A percentile compares a stretch with the other conserved stretches of the same genome.
These are phyloP conservation scores for Arachis monticola DNA, from an alignment of 331 rosid genomes.

Conservation along the genomic window DNA sequence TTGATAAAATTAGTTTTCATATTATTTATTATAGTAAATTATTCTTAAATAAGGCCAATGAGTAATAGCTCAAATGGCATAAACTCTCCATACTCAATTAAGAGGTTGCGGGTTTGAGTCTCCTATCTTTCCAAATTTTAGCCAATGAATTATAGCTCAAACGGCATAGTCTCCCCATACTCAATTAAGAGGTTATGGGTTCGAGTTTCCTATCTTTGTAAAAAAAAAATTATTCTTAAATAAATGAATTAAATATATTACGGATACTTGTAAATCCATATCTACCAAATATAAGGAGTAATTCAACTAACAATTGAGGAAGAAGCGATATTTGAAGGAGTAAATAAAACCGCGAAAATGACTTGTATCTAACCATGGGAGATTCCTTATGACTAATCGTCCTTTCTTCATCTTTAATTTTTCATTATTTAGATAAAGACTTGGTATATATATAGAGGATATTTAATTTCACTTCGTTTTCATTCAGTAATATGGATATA, in stretches of 20 bases:
- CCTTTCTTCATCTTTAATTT: slow-evolving; percentile 43
- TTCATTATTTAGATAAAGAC: slow-evolving; percentile 33
- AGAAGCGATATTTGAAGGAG: slow-evolving; percentile 33
- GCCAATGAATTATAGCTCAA: too few relatives aligned
- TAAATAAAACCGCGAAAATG: slow-evolving; percentile 38
- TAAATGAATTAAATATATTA: not conserved
- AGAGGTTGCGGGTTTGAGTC: too few relatives aligned
- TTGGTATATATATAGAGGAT: not conserved
- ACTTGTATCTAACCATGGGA: slow-evolving; percentile 32
- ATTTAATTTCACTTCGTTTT: slow-evolving; percentile 26
- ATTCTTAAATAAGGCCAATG: too few relatives aligned
- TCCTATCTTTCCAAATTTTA: too few relatives aligned
- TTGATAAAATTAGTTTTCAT: too few relatives aligned
- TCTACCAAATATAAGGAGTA: slow-evolving; percentile 33
- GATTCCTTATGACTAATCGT: slow-evolving; percentile 44
- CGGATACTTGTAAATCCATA: not conserved
- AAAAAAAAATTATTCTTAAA: too few relatives aligned
- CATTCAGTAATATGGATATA: slow-evolving; percentile 39
- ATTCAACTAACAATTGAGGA: slow-evolving; percentile 36
- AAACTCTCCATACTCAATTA: too few relatives aligned
- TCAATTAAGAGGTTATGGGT: too few relatives aligned
- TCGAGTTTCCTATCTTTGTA: too few relatives aligned
- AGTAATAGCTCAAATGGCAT: too few relatives aligned
- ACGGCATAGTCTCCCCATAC: too few relatives aligned
- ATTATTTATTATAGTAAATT: too few relatives aligned